These are phyloP conservation scores for Fusarium algeriense DNA, from an alignment of 2,329 filamentous ascomycete genomes.

Conservation along the genomic window DNA sequence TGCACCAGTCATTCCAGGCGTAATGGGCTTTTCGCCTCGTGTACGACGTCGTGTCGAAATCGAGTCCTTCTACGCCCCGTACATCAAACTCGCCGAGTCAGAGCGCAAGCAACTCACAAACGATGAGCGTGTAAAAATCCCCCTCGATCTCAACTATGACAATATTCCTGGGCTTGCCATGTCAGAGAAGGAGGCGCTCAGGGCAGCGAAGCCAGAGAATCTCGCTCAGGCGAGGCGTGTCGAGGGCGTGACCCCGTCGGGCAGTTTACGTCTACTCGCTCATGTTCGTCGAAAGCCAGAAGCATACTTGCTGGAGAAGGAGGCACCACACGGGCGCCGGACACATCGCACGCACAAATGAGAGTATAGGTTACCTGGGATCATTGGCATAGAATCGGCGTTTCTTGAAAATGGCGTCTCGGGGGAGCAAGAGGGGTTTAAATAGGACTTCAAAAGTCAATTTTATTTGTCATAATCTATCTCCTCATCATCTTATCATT, in stretches of 20 bases:
- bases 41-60: constrained; percentile 80
- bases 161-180: constrained; percentile 78
- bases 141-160: constrained; percentile 81
- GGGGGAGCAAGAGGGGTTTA: background rate
- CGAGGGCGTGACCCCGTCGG: constrained; percentile 79
- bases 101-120: constrained; percentile 75
- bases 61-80: constrained; percentile 88
- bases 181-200: constrained; percentile 81
- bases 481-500: background rate
- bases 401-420: constrained; percentile 1
- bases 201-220: constrained; percentile 80
- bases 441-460: constrained; percentile 2
- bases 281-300: constrained; percentile 63
- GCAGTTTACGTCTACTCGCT: constrained; percentile 70
- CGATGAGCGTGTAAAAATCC: constrained; percentile 81
- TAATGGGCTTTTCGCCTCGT: constrained; percentile 65
- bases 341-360: background rate
- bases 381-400: constrained; percentile 19
- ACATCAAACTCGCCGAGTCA: constrained; percentile 78
- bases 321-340: constrained; percentile 2
- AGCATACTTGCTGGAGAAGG: background rate
- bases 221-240: constrained; percentile 89
- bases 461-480: constrained; percentile 8
- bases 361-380: background rate
- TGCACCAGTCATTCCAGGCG: constrained; percentile 66